Evolutionary conservation across 352 stramenopile genomes (phyloP), one percentile per base, ranked within the genome.

Genomic region (Lagenidium giganteum): DNA sequence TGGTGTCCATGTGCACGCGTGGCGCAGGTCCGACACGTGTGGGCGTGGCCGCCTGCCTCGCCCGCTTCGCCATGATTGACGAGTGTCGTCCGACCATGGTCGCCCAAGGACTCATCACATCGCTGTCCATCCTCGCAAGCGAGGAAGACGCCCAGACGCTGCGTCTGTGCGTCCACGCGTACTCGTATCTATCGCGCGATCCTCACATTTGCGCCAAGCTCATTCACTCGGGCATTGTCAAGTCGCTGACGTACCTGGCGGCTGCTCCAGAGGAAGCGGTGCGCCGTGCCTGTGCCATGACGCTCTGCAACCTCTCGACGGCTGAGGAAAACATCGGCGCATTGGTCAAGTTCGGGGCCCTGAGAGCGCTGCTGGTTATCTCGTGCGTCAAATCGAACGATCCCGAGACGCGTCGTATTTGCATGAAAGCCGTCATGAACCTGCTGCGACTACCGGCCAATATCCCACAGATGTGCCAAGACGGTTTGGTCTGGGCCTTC

Each of bases 231-330:
- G 73, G 77, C 0, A 77, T 89, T 29, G 67, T 87, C 45, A 83
- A 89, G 47, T 72, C 77, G n/a, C 65, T 89, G 16, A 76, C 70
- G 22, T 61, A 79, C 25, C 45, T 89, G 2, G 69, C 77, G 5
- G 74, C 72, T 0, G 77, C 77, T n/a, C 77, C 77, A 0, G 77
- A 89, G 43, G 77, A 85, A 38, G 67, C 62, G 2, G 73, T 89
- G 17, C 77, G 77, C 12, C 77, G 77, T 32, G 64, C 70, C 8
- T 89, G 77, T 42, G 90, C 88, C 18, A 88, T 94, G 39, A 95
- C 90, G 8, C 59, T 98, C 3, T 96, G 84, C 54, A 98, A 98
- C 49, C 68, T 98, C 46, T 92, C 93, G 13, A 64, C 96, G 0
- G 70, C 73, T 24, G 82, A 93, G 31, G 75, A 81, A 18, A 95